phyloP scores from a whole-genome alignment of 2,329 filamentous ascomycete species.

The Furcasterigmium sp. region DNA sequence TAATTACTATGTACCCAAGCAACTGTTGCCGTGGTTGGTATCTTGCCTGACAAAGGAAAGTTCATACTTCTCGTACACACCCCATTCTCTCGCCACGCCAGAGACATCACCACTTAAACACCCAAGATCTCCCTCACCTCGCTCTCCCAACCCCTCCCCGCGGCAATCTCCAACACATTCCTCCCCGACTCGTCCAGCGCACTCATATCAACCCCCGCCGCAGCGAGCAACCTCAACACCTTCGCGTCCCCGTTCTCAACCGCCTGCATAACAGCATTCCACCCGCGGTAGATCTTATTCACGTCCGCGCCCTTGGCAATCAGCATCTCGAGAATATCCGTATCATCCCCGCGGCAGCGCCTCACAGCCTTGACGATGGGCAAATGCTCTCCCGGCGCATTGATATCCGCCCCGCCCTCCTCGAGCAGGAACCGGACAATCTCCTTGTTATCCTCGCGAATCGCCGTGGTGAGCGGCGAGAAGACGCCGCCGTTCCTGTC shows the following conservation, averaged over 20 bases:
- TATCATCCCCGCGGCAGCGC: conserved; percentile 48
- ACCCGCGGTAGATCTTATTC: conserved; percentile 62
- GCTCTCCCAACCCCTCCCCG: conserved; percentile 53
- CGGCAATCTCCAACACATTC: conserved; percentile 53
- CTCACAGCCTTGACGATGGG: conserved; percentile 66
- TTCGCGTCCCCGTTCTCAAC: conserved; percentile 56
- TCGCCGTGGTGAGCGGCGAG: conserved; percentile 61
- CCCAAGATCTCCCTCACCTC: conserved; percentile 38
- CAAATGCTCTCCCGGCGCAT: conserved; percentile 64
- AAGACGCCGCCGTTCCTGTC: conserved; percentile 71
- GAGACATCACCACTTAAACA: no score
- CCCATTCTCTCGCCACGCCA: no score
- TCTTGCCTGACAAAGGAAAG: no score
- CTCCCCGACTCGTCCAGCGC: conserved; percentile 48
- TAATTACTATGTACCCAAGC: no score
- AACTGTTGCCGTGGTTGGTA: no score
- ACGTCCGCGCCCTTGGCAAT: conserved; percentile 60
- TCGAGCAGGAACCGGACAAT: conserved; percentile 59
- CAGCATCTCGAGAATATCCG: conserved; percentile 57
- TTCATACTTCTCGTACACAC: no score
- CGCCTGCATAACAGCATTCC: conserved; percentile 61
- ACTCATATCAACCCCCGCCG: conserved; percentile 45
- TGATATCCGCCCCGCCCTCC: conserved; percentile 58
- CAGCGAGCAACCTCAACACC: conserved; percentile 46
- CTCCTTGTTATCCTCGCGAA: conserved; percentile 56